Conservation (phyloP, 1,139 yeast species). For the Diutina catenulata region DNA sequence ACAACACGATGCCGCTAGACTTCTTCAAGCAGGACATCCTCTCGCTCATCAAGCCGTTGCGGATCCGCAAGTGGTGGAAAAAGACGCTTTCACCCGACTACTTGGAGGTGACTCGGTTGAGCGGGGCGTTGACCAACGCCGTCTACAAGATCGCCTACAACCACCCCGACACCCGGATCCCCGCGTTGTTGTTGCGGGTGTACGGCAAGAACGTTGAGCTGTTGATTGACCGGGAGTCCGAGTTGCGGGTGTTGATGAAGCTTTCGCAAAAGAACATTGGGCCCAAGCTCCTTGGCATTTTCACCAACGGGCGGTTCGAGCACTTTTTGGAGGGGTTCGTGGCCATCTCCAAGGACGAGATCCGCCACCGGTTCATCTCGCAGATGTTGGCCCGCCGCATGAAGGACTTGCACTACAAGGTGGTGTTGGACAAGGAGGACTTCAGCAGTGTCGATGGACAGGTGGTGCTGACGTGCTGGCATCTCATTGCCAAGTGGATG, state of each 20-base stretch:
- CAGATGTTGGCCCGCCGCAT: constrained; percentile 89
- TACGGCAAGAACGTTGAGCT: constrained; percentile 88
- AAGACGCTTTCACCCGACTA: constrained; percentile 30
- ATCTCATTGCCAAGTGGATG: constrained; percentile 62
- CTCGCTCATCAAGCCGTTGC: constrained; percentile 49
- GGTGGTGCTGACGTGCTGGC: constrained; percentile 53
- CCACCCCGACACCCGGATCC: constrained; percentile 16
- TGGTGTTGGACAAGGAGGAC: constrained; percentile 47
- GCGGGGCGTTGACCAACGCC: constrained; percentile 90
- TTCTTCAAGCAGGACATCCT: constrained; percentile 78
- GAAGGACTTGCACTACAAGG: constrained; percentile 84
- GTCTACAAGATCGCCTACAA: constrained; percentile 54
- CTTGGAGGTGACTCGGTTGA: constrained; percentile 45
- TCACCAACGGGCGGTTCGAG: constrained; percentile 84
- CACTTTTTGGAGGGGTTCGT: constrained; percentile 75
- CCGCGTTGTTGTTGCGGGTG: constrained; percentile 54
- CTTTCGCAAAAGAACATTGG: constrained; percentile 75
- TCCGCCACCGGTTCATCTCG: constrained; percentile 65
- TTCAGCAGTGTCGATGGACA: constrained; percentile 18
- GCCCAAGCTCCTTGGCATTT: constrained; percentile 79
- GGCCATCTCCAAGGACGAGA: constrained; percentile 60
- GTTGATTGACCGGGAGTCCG: constrained; percentile 77
- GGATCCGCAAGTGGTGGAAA: constrained; percentile 69
- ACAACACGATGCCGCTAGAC: constrained; percentile 65
- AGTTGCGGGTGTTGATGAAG: constrained; percentile 60